phyloP scores from a whole-genome alignment of 1,284 basidiomycete species.

The Heterobasidion occidentale region DNA sequence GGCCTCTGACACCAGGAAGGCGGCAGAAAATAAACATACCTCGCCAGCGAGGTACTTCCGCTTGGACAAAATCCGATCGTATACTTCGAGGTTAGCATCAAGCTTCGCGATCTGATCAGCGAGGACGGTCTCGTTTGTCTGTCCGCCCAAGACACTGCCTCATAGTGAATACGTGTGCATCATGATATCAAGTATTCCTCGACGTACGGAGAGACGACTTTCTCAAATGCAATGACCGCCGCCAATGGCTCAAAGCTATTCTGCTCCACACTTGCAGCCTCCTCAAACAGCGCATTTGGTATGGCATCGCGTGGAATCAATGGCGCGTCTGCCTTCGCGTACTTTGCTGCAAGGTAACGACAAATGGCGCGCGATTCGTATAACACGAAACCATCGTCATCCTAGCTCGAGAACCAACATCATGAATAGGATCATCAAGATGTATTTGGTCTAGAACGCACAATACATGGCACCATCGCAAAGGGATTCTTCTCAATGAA shows the following conservation, averaged over 20 bases:
- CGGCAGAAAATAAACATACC: not conserved
- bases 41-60: conserved; percentile 3
- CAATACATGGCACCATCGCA: conserved; percentile 58
- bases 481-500: conserved; percentile 50
- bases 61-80: not conserved
- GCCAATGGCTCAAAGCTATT: conserved; percentile 31
- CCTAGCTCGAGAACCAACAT: not conserved
- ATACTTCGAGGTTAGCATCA: not conserved
- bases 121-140: not conserved
- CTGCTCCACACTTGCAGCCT: conserved; percentile 32
- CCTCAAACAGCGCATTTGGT: conserved; percentile 32
- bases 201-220: conserved; percentile 15
- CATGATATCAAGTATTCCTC: not conserved
- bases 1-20: not conserved
- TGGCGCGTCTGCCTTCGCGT: conserved; percentile 13
- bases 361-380: conserved; percentile 46
- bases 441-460: conserved; percentile 16
- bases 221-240: conserved; percentile 23
- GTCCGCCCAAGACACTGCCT: not conserved
- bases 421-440: not conserved
- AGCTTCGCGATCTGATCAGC: not conserved
- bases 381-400: conserved; percentile 22
- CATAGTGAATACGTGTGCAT: not conserved
- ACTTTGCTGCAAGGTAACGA: conserved; percentile 30
- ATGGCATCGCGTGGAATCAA: conserved; percentile 26